Base-by-base conservation (phyloP, 805 yeast species). In the Wickerhamiella azymoides region DNA sequence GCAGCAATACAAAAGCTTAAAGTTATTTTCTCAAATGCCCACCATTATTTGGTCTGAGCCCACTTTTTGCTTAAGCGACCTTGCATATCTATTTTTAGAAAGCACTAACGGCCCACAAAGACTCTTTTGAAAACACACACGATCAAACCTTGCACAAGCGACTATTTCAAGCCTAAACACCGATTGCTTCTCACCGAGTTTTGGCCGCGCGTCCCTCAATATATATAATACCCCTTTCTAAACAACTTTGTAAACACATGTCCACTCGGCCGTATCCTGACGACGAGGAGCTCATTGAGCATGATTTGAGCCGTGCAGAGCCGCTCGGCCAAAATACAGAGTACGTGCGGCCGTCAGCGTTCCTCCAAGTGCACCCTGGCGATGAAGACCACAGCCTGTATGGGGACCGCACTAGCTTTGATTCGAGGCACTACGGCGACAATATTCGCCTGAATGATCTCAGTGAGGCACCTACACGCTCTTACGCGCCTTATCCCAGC, bases 401-500 rank as follows among this genome's bases (percentile, higher is more conserved):
- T 11, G 44, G 35, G 35, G 44, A 38, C 33, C 36, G 44, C 10
- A 14, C 25, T 2, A 32, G 38, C 9, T 41, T 30, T 16, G 44
- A 41, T 25, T 30, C 37, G 2, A 38, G 44, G n/a, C 28, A 41
- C 8, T 32, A 11, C 14, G 44, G 27, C 18, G 44, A 41, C 26
- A 38, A 41, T 33, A 41, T 41, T 16, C 44, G 27, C 16, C 25
- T 41, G 13, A 41, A 41, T 41, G 38, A 33, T 30, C 25, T 41
- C 3, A 24, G 25, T 7, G 13, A 28, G 5, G 16, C 25, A 11
- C 43, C 43, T 10, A 27, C 19, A 11, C 36, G 9, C 6, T 37
- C 37, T 3, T 41, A 32, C 18, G 39, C 49, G 35, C 57, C 57
- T 5, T 54, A 54, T 30, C 57, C 57, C 4, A 39, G 40, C 7